Evolutionary conservation across 371 early-diverging fungal genomes (phyloP), one percentile per base, ranked within the genome.

Genomic region (Mycotypha africana): DNA sequence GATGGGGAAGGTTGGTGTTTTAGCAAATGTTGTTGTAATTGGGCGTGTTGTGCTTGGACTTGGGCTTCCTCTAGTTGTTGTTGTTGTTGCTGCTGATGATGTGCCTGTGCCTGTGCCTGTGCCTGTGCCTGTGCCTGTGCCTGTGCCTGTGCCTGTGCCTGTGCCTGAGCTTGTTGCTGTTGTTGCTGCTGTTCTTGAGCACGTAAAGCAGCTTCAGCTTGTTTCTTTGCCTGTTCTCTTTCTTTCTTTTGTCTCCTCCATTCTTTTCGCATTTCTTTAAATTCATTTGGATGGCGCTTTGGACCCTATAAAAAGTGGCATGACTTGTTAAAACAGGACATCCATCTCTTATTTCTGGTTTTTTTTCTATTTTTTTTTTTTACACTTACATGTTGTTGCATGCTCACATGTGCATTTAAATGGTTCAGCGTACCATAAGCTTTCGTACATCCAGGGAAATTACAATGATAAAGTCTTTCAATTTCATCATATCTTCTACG

Each of bases 361-460:
- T 33, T 14, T 33, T 4, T 33, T 14, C 5, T 9, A 38, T 17
- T 25, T 16, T 31, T 20, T 15, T 17, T 34, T 10, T 30, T 14
- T 24, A n/a, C 30, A 52, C 72, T 62, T 67, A 72, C 86, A 48
- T 86, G 87, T 52, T 78, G 79, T 53, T 86, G 87, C 83, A 84
- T 82, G 49, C 63, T 70, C 33, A 86, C 82, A 59, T 86, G 87
- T 5, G 84, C 81, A 53, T 86, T 86, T 24, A 86, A 53, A 53
- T 86, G 83, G 53, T 86, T 86, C 23, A 86, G 53, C 4, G 87
- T 86, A 22, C 87, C 87, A 54, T 86, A 86, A 5, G 78, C 65
- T 53, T 86, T 86, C 10, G 76, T 72, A 49, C 87, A 86, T 14
- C 72, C 77, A 1, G 58, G 65, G 68, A 68, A 80, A 48, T 70